Evolutionary conservation across 768 basidiomycete species (phyloP).

Genomic region (Boletus sp.): DNA sequence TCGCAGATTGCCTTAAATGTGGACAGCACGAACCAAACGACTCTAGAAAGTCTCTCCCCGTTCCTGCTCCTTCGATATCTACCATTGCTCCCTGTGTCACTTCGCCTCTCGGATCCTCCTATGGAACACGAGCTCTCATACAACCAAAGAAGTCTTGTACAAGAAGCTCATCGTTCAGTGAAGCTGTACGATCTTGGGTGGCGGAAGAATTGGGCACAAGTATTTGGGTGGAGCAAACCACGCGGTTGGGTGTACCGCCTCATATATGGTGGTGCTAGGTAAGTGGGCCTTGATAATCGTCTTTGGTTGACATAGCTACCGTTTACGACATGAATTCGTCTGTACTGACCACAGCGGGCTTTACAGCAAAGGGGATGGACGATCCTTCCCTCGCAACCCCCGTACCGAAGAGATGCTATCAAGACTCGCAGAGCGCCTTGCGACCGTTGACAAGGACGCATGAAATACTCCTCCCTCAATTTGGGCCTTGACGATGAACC

Average conservation of each 20-base stretch:
- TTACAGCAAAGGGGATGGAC: slow-evolving; percentile 63
- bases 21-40: slow-evolving; percentile 81
- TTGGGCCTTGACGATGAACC: not conserved
- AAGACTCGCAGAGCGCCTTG: slow-evolving; percentile 62
- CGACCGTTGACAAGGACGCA: slow-evolving; percentile 51
- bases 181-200: slow-evolving; percentile 74
- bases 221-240: slow-evolving; percentile 56
- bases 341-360: not conserved
- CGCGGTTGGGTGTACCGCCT: slow-evolving; percentile 54
- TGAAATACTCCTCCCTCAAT: slow-evolving; percentile 18
- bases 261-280: slow-evolving; percentile 65
- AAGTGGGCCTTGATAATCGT: slow-evolving; percentile 26
- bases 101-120: slow-evolving; percentile 64
- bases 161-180: slow-evolving; percentile 58
- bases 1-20: not conserved
- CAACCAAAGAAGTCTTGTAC: slow-evolving; percentile 62
- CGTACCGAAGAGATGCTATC: slow-evolving; percentile 63
- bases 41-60: slow-evolving; percentile 72
- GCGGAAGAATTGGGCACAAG: slow-evolving; percentile 66
- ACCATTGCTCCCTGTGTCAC: slow-evolving; percentile 51
- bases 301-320: not conserved
- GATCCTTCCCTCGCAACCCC: slow-evolving; percentile 65
- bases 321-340: not conserved
- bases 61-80: slow-evolving; percentile 72
- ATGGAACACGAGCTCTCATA: slow-evolving; percentile 69